These are phyloP conservation scores for Phyllosticta citriasiana DNA, from an alignment of 2,329 filamentous ascomycete genomes.

Conservation along the genomic window DNA sequence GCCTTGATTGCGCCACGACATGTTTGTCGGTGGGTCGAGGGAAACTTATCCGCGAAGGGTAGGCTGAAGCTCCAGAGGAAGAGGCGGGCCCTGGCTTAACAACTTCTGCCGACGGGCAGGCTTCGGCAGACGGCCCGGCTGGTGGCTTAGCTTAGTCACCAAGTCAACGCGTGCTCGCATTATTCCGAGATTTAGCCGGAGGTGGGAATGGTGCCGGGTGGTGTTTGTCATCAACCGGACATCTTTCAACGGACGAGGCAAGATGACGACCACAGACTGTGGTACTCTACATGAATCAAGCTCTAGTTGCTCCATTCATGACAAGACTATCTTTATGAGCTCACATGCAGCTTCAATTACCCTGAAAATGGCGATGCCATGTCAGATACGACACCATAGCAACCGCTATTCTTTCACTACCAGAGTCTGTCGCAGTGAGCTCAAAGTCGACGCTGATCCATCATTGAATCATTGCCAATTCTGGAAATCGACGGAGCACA, in stretches of 20 bases:
- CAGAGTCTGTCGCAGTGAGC: no score
- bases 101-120: neutral
- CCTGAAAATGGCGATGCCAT: no score
- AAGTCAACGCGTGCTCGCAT: neutral
- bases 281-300: neutral
- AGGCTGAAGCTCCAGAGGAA: neutral
- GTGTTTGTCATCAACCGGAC: neutral
- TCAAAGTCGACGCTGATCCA: no score
- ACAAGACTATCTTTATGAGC: neutral
- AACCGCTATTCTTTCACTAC: no score
- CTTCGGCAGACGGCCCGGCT: neutral
- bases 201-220: no score
- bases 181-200: neutral
- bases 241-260: neutral
- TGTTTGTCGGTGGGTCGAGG: constrained; percentile 22
- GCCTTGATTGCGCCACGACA: constrained; percentile 62
- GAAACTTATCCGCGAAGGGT: neutral
- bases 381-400: no score
- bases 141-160: neutral
- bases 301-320: neutral
- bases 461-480: neutral
- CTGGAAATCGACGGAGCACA: neutral
- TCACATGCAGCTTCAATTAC: neutral
- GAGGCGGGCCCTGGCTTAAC: neutral
- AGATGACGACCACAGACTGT: neutral